Evolutionary conservation across 78 protist genomes (phyloP).

Genomic region (Dictyostelium intermedium): DNA sequence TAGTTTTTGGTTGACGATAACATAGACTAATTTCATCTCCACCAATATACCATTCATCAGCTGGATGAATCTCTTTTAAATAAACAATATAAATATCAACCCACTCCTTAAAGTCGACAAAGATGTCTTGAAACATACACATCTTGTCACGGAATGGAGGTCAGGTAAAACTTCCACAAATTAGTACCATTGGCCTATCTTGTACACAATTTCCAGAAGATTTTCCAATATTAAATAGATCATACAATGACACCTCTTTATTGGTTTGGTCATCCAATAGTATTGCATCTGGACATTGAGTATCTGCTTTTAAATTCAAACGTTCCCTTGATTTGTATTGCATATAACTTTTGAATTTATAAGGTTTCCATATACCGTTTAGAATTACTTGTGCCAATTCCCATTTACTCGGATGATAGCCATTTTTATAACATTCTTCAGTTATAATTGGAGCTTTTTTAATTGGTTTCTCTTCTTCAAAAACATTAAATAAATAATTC

Average conservation of each 20-base stretch:
- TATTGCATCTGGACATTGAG: slow-evolving; percentile 32
- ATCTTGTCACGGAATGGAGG: slow-evolving; percentile 68
- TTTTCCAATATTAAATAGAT: not conserved
- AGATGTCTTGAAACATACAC: slow-evolving; percentile 44
- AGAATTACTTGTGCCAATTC: slow-evolving; percentile 46
- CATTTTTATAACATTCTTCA: slow-evolving; percentile 6
- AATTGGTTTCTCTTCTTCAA: not conserved
- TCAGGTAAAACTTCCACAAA: slow-evolving; percentile 67
- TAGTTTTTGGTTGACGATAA: slow-evolving; percentile 42
- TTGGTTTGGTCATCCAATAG: not conserved
- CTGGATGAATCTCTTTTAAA: slow-evolving; percentile 61
- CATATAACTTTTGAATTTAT: not conserved
- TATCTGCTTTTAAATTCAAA: not conserved
- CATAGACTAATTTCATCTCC: slow-evolving; percentile 40
- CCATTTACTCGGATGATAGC: slow-evolving; percentile 32
- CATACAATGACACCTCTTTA: not conserved
- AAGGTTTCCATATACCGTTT: slow-evolving; percentile 42
- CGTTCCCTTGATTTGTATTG: not conserved
- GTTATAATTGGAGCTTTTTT: not conserved
- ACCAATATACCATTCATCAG: slow-evolving; percentile 65
- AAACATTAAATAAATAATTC: not conserved
- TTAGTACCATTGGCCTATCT: slow-evolving; percentile 12
- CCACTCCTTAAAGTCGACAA: not conserved
- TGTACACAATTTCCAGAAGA: not conserved
- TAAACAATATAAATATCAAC: slow-evolving; percentile 34